These are phyloP conservation scores for Entoloma clypeatum DNA, from an alignment of 1,284 basidiomycete species.

Conservation along the genomic window DNA sequence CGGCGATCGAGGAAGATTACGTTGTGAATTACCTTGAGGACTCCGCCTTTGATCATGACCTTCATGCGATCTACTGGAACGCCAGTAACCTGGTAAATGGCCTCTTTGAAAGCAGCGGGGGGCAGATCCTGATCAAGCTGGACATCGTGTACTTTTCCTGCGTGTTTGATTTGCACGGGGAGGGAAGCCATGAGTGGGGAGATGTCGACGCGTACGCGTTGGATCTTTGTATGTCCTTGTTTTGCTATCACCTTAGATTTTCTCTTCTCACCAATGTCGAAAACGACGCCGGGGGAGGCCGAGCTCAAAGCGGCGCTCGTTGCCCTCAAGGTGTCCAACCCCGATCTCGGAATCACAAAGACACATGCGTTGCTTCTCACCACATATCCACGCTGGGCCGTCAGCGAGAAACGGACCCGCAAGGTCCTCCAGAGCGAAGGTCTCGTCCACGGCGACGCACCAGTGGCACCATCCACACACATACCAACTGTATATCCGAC, in stretches of 20 bases:
- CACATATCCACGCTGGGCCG: conserved; percentile 62
- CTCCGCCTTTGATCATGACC: conserved; percentile 94
- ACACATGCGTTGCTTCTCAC: conserved; percentile 61
- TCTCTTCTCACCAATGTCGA: conserved; percentile 12
- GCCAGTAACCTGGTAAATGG: conserved; percentile 78
- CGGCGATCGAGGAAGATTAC: background rate
- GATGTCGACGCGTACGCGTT: conserved; percentile 26
- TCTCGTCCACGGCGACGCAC: conserved; percentile 35
- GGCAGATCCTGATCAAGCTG: conserved; percentile 67
- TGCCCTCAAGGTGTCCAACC: conserved; percentile 47
- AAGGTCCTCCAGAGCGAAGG: conserved; percentile 65
- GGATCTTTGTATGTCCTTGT: conserved; percentile 12
- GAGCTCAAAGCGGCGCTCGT: conserved; percentile 39
- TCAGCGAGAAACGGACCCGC: conserved; percentile 77
- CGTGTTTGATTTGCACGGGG: conserved; percentile 84
- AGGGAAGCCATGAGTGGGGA: conserved; percentile 53
- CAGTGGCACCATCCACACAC: conserved; percentile 18
- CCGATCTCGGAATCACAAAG: conserved; percentile 67
- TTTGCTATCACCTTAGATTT: too few species aligned
- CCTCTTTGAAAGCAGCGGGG: conserved; percentile 76
- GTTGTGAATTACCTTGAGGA: conserved; percentile 66
- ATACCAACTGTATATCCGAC: conserved; percentile 43
- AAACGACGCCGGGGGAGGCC: conserved; percentile 35
- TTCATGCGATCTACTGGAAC: conserved; percentile 93
- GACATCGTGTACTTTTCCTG: conserved; percentile 74